Conservation (phyloP, 495 filamentous ascomycete genomes). For the Tuber magnatum region DNA sequence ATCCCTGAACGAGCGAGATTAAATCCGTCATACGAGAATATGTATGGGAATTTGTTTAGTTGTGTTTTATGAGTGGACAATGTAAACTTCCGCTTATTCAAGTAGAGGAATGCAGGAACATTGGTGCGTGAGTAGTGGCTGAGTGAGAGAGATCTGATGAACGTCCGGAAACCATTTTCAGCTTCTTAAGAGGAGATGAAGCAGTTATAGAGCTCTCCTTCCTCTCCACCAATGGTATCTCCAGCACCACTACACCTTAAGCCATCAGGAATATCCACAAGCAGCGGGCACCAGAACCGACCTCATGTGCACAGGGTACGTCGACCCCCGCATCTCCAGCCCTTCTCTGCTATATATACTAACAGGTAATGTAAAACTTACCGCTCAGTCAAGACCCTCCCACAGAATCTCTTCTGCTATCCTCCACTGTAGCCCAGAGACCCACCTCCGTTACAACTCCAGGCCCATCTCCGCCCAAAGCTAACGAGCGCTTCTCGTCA, state of each 20-base stretch:
- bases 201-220: background rate
- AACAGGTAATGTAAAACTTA: background rate
- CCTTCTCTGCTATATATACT: background rate
- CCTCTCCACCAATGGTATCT: no score
- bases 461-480: background rate
- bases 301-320: background rate
- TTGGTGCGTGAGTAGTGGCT: no score
- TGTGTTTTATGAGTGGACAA: no score
- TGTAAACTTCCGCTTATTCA: no score
- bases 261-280: background rate
- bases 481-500: background rate
- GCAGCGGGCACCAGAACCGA: no score
- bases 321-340: background rate
- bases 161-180: no score
- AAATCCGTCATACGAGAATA: no score
- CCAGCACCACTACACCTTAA: no score
- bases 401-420: background rate
- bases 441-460: background rate
- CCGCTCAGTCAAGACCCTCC: background rate
- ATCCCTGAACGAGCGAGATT: no score
- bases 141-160: no score
- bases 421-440: background rate
- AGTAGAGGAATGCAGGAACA: no score
- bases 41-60: no score
- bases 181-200: background rate